Evolutionary conservation across 2,329 filamentous ascomycete species (phyloP).

Genomic region (Microdochium trichocladiopsis): DNA sequence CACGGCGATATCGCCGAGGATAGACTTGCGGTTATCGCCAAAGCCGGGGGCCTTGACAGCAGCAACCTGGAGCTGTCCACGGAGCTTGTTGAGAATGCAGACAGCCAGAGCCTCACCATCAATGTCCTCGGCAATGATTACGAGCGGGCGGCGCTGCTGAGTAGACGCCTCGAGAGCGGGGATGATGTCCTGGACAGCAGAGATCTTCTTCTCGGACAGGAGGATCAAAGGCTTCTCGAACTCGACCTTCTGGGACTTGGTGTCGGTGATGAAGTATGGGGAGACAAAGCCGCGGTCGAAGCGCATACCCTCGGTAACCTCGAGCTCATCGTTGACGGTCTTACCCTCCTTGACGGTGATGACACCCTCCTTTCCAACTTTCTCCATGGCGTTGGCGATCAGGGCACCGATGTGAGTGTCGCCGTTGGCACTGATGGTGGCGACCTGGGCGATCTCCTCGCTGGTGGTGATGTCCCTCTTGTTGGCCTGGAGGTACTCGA

Average conservation of each 20-base stretch:
- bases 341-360: constrained; percentile 99
- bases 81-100: constrained; percentile 99
- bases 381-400: constrained; percentile 98
- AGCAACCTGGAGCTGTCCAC: constrained; percentile 96
- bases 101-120: constrained; percentile 97
- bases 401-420: constrained; percentile 92
- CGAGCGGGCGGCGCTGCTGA: constrained; percentile 86
- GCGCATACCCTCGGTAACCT: constrained; percentile 99
- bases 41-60: constrained; percentile 99
- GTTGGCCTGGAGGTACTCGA: constrained; percentile 90
- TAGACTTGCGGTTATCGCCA: constrained; percentile 99
- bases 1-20: constrained; percentile 92
- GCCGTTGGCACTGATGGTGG: constrained; percentile 96
- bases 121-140: constrained; percentile 99
- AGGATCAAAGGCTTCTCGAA: constrained; percentile 99
- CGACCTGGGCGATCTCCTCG: constrained; percentile 94
- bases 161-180: constrained; percentile 96
- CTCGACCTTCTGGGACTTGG: constrained; percentile 98
- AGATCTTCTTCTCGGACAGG: constrained; percentile 99
- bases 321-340: constrained; percentile 94
- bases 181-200: constrained; percentile 96
- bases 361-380: constrained; percentile 99
- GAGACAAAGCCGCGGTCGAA: constrained; percentile 99
- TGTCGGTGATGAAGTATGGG: constrained; percentile 99
- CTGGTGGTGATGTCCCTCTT: constrained; percentile 98